Percentiles rank a stretch among this genome's conserved stretches.
These are phyloP conservation scores for Phytophthora sojae DNA, from an alignment of 352 stramenopile genomes.

Conservation along the genomic window DNA sequence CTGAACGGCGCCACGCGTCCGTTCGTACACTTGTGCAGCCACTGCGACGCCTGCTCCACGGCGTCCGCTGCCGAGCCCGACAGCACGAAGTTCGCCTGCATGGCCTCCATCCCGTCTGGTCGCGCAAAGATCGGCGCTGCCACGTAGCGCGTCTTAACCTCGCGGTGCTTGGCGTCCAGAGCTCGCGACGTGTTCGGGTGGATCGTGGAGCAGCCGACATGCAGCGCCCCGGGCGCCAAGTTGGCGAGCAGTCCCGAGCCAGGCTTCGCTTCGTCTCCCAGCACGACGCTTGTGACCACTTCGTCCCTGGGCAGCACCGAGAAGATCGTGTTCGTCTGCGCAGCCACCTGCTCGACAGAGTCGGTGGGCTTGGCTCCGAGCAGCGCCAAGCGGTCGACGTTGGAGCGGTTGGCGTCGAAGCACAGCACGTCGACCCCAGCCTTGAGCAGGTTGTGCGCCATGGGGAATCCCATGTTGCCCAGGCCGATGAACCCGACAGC, in stretches of 20 bases:
- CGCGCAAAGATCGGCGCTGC: conserved; percentile 76
- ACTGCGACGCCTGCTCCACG: conserved; percentile 44
- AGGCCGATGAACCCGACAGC: conserved; percentile 90
- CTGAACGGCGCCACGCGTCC: conserved; percentile 60
- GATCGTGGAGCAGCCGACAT: conserved; percentile 81
- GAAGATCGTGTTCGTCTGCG: conserved; percentile 52
- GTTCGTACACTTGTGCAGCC: conserved; percentile 51
- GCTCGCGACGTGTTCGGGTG: conserved; percentile 62
- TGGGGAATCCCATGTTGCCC: conserved; percentile 93
- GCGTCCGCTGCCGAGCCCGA: conserved; percentile 50
- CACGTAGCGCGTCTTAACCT: conserved; percentile 48
- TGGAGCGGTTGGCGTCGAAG: conserved; percentile 59
- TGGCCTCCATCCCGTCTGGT: conserved; percentile 72
- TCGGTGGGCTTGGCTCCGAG: conserved; percentile 44
- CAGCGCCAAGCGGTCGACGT: conserved; percentile 35
- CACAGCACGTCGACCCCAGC: conserved; percentile 64
- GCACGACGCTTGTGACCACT: conserved; percentile 52
- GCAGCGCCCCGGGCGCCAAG: conserved; percentile 44
- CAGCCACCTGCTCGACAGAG: conserved; percentile 54
- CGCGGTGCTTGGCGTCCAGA: conserved; percentile 48
- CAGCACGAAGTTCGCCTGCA: conserved; percentile 72
- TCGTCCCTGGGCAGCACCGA: conserved; percentile 77
- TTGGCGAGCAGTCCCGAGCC: conserved; percentile 48
- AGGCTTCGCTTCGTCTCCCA: conserved; percentile 30
- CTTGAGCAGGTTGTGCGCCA: conserved; percentile 90